phyloP scores from a whole-genome alignment of 1,139 yeast genomes.

The Taiozyma sp. region DNA sequence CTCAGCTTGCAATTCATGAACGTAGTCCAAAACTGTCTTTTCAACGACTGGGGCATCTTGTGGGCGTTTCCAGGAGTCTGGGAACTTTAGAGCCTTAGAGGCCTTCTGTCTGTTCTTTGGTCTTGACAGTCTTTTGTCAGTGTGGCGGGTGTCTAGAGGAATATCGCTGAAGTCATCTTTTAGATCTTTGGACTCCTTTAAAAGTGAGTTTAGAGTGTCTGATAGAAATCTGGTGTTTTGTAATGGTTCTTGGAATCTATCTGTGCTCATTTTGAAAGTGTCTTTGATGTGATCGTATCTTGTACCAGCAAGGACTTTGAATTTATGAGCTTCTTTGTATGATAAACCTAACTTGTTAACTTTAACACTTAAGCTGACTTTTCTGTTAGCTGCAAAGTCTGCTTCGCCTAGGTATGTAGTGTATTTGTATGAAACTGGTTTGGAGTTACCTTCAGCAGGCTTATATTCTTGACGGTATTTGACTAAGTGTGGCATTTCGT shows the following conservation, averaged over 20 bases:
- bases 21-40: conserved; percentile 18
- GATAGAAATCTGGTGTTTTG: conserved; percentile 80
- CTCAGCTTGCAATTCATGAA: conserved; percentile 8
- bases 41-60: conserved; percentile 50
- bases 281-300: conserved; percentile 66
- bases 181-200: conserved; percentile 61
- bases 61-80: conserved; percentile 84
- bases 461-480: conserved; percentile 64
- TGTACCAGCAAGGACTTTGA: conserved; percentile 73
- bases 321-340: conserved; percentile 59
- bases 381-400: conserved; percentile 56
- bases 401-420: conserved; percentile 71
- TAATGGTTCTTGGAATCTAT: conserved; percentile 67
- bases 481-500: conserved; percentile 82
- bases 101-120: conserved; percentile 27
- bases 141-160: conserved; percentile 79
- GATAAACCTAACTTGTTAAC: conserved; percentile 51
- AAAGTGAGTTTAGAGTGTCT: conserved; percentile 55
- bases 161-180: conserved; percentile 66
- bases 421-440: conserved; percentile 66
- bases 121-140: conserved; percentile 40
- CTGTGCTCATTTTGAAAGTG: conserved; percentile 56
- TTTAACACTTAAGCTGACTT: conserved; percentile 58
- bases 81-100: conserved; percentile 40
- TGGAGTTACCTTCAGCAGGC: conserved; percentile 36